phyloP scores from a whole-genome alignment of 192 early-diverging fungal genomes.

The Diversispora epigaea region DNA sequence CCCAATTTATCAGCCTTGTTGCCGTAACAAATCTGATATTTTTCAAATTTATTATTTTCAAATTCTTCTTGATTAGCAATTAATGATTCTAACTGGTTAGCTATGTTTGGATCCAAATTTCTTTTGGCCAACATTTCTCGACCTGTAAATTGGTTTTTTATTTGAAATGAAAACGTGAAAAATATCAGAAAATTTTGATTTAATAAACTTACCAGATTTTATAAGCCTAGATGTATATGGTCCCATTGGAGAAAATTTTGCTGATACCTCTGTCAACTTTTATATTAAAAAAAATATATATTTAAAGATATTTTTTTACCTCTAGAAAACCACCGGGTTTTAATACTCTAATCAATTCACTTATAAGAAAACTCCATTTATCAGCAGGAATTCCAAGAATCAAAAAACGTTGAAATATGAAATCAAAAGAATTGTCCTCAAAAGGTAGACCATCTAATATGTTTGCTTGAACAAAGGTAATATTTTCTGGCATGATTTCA shows the following conservation, averaged over 20 bases:
- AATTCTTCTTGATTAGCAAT: background rate
- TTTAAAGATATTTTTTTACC: constrained; percentile 11
- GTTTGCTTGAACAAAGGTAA: constrained; percentile 32
- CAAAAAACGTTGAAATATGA: constrained; percentile 41
- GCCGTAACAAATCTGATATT: background rate
- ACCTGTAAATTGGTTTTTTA: background rate
- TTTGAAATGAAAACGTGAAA: background rate
- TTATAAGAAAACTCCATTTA: constrained; percentile 34
- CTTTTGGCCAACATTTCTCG: background rate
- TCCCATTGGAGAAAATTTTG: background rate
- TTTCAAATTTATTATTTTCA: background rate
- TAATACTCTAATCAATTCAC: constrained; percentile 38
- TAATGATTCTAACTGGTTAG: background rate
- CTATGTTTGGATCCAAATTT: background rate
- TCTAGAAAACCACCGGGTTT: constrained; percentile 46
- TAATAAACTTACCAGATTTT: background rate
- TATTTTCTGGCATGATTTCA: constrained; percentile 10
- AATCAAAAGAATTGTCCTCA: constrained; percentile 43
- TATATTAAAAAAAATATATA: background rate
- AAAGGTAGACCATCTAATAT: constrained; percentile 42
- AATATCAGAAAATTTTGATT: background rate
- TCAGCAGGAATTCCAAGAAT: constrained; percentile 35
- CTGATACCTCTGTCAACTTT: background rate
- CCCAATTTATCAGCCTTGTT: background rate
- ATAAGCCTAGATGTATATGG: background rate